Base-by-base conservation (phyloP, 805 yeast genomes). In the Teunomyces barrocoloradensis region DNA sequence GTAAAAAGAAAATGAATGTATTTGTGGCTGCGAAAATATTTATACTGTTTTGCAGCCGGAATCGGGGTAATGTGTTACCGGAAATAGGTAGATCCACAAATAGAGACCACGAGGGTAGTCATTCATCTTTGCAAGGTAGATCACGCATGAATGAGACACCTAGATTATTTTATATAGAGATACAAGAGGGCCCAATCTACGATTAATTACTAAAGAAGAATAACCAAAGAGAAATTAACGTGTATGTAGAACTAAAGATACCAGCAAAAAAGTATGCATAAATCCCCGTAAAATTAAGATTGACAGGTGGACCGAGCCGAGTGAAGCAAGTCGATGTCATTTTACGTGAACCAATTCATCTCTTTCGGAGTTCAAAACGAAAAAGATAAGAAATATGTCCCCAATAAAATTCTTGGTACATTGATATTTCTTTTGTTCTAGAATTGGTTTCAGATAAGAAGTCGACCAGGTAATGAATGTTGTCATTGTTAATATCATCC, bases 401-500 rank as follows among this genome's bases (percentile, higher is more conserved):
- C 18, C 15, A 13, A 17, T 6, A 32, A 32, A 13, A 5, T 32
- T 32, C 34, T 32, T 32, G 34, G 34, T 13, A 32, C 7, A 9
- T 13, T 3, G 34, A 13, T 9, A 25, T 25, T 25, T 25, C 10
- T 25, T 25, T 25, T 25, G 27, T 25, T 25, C 11, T 6, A 9
- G 27, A 25, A 25, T 7, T 25, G 27, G 27, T 7, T 25, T 25
- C 11, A 25, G 11, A 25, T 9, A 25, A 25, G 27, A 25, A 7
- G 6, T 32, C 17, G 34, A 32, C 34, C 17, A 7, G 13, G 11
- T 12, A 20, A 20, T n/a, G 10, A 35, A 35, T 35, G 9, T 32
- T 9, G 11, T 6, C 13, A 13, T 32, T 7, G 34, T n/a, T 7
- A 29, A 29, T 57, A 46, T 60, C 18, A 49, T 60, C 63, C 61